Base-by-base conservation (phyloP, 108 stramenopile species). In the Nitzschia inconspicua region DNA sequence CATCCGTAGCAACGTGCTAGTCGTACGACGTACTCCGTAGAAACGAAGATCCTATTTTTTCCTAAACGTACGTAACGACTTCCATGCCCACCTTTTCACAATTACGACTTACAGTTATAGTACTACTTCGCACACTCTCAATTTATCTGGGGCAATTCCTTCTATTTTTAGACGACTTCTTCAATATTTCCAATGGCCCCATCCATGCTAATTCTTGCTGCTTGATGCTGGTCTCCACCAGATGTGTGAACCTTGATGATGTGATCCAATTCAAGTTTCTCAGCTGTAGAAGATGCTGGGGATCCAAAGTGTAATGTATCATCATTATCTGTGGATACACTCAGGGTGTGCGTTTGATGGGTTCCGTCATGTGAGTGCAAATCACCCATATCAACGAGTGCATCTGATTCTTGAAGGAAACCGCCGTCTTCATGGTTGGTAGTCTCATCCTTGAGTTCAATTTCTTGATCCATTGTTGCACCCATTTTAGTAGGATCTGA, bases 151-250 rank as follows among this genome's bases (percentile, higher is more conserved):
- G n/a, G n/a, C n/a, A n/a, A n/a, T n/a, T n/a, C n/a, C n/a, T n/a
- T n/a, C n/a, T n/a, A n/a, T n/a, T n/a, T n/a, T n/a, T 46, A 16
- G n/a, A 16, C 44, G 7, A 46, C 7, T 46, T 16, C 7, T 46
- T 16, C 44, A 46, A 46, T 14, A 16, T n/a, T n/a, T n/a, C n/a
- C n/a, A n/a, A n/a, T n/a, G n/a, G 48, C 8, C 13, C 48, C 48
- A 27, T 50, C 48, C 48, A 50, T 50, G 9, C 19, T 9, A 26
- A 50, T 50, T 18, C 30, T 50, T 25, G 48, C n/a, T n/a, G 20
- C 9, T 5, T 6, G 19, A 5, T 6, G n/a, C 44, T 7, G 6
- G 10, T 46, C 22, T 6, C 5, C 48, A 9, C 7, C 10, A 4
- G 6, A 13, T 11, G 25, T 3, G 48, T 50, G 48, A 18, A 27